Conservation (phyloP, 257 asterid species). For the Solanum chiquidenum region DNA sequence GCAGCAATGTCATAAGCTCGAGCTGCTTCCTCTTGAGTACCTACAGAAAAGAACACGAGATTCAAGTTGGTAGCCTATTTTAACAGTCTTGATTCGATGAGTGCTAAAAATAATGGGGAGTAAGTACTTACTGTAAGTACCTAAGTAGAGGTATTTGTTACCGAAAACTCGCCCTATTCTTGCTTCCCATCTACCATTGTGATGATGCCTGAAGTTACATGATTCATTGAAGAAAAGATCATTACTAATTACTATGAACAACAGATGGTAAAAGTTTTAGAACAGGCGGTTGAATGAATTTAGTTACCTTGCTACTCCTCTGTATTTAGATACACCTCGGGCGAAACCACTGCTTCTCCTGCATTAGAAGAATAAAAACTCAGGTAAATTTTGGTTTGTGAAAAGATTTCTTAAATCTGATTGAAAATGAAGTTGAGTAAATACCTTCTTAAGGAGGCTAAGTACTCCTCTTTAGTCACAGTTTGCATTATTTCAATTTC, state of each 20-base stretch:
- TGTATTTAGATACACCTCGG: conserved; percentile 67
- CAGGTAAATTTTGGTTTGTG: neutral
- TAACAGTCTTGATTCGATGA: neutral
- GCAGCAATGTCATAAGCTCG: conserved; percentile 72
- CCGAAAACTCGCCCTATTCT: conserved; percentile 66
- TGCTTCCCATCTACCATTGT: conserved; percentile 81
- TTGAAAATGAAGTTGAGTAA: neutral
- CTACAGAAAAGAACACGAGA: conserved; percentile 13
- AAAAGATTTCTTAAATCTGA: neutral
- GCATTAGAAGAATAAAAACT: neutral
- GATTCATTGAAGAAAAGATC: neutral
- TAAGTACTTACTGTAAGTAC: conserved; percentile 43
- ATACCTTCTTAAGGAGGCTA: conserved; percentile 77
- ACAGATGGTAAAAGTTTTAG: neutral
- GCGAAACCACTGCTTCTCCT: conserved; percentile 87
- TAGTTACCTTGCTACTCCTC: conserved; percentile 66
- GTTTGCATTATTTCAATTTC: conserved; percentile 60
- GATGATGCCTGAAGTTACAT: conserved; percentile 43
- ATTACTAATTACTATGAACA: neutral
- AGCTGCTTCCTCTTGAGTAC: conserved; percentile 81
- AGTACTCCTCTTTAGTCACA: conserved; percentile 55
- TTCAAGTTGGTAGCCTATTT: neutral
- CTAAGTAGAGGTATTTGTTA: conserved; percentile 63
- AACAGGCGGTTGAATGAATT: neutral
- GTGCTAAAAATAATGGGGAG: neutral